These are phyloP conservation scores for Phytophthora tubulina DNA, from an alignment of 352 stramenopile genomes.

Conservation along the genomic window DNA sequence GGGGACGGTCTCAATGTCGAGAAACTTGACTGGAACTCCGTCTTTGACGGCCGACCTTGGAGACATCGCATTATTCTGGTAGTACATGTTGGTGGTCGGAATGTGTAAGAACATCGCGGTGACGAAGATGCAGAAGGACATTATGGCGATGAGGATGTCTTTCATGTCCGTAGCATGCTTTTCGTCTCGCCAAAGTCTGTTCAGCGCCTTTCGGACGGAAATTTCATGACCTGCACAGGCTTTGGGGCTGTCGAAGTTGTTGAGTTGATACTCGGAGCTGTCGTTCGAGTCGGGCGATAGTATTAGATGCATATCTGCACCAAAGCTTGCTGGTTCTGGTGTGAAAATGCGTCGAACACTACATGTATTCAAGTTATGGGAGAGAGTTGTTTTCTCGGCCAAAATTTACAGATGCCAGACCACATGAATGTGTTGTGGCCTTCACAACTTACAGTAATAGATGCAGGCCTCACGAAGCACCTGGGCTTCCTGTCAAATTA, in stretches of 20 bases:
- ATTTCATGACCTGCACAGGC: slow-evolving; percentile 13
- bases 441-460: no score
- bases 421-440: no score
- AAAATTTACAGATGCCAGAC: no score
- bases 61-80: slow-evolving; percentile 45
- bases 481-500: no score
- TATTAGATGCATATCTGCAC: slow-evolving; percentile 17
- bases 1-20: slow-evolving; percentile 39
- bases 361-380: background rate
- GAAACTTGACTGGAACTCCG: slow-evolving; percentile 41
- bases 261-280: slow-evolving; percentile 13
- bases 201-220: slow-evolving; percentile 35
- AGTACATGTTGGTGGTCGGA: slow-evolving; percentile 44
- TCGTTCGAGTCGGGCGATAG: slow-evolving; percentile 19
- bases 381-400: slow-evolving; percentile 2
- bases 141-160: slow-evolving; percentile 43
- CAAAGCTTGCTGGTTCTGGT: background rate
- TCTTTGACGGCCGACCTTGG: slow-evolving; percentile 23
- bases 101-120: slow-evolving; percentile 57
- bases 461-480: no score
- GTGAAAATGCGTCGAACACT: background rate
- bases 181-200: slow-evolving; percentile 51
- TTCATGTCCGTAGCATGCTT: slow-evolving; percentile 46
- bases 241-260: background rate
- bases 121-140: slow-evolving; percentile 55